phyloP scores from a whole-genome alignment of 805 yeast genomes.

The Yamadazyma sp. region DNA sequence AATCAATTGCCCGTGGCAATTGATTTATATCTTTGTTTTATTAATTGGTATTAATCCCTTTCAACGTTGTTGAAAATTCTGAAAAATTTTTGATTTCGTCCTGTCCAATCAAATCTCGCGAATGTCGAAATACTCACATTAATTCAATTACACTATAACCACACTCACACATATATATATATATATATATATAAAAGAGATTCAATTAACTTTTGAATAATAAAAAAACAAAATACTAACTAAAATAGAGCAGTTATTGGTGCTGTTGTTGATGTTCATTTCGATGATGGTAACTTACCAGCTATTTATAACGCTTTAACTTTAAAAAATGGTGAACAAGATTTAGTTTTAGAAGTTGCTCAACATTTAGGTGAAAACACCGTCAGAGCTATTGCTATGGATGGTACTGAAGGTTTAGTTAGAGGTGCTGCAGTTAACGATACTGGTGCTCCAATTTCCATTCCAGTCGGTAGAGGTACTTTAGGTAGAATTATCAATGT shows the following conservation, averaged over 20 bases:
- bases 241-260: constrained; percentile 85
- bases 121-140: too few species aligned
- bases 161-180: too few species aligned
- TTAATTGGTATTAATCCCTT: too few species aligned
- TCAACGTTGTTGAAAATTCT: not conserved
- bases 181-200: too few species aligned
- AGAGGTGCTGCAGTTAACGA: constrained; percentile 91
- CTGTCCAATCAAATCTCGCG: too few species aligned
- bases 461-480: constrained; percentile 99
- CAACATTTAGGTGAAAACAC: constrained; percentile 99
- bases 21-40: too few species aligned
- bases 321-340: constrained; percentile 71
- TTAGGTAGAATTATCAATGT: constrained; percentile 98
- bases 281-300: constrained; percentile 96
- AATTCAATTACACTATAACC: too few species aligned
- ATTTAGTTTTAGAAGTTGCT: constrained; percentile 95
- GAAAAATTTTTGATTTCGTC: too few species aligned
- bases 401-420: constrained; percentile 99
- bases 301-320: constrained; percentile 96
- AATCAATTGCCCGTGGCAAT: too few species aligned
- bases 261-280: constrained; percentile 99
- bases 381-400: constrained; percentile 99
- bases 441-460: constrained; percentile 98
- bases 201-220: too few species aligned
- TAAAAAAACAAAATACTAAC: too few species aligned